Conservation (phyloP, 2,329 filamentous ascomycete genomes). For the Ceratocystiopsis sp. region DNA sequence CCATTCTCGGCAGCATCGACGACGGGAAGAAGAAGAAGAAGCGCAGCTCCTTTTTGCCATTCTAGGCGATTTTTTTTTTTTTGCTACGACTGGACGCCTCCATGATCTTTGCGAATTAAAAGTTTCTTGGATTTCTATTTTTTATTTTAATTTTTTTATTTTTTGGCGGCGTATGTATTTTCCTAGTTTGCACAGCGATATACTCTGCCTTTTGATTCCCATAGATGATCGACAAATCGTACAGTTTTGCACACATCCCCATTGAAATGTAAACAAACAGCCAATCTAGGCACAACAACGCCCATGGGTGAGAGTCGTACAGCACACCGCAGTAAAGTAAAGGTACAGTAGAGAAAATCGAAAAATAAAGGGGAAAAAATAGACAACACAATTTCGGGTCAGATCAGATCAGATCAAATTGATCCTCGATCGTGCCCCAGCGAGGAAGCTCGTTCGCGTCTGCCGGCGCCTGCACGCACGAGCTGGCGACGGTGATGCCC, state of each 20-base stretch:
- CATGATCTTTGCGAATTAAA: too few relatives aligned
- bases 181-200: too few relatives aligned
- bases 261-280: background rate
- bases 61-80: conserved; percentile 1
- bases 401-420: conserved; percentile 10
- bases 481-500: conserved; percentile 20
- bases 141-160: too few relatives aligned
- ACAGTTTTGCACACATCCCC: background rate
- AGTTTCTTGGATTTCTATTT: too few relatives aligned
- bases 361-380: background rate
- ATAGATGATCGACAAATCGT: background rate
- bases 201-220: too few relatives aligned
- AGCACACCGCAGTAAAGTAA: too few relatives aligned
- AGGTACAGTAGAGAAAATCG: too few relatives aligned
- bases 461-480: conserved; percentile 18
- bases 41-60: conserved; percentile 12
- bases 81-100: background rate
- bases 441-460: conserved; percentile 18
- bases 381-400: background rate
- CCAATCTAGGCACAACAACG: background rate
- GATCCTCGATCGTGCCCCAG: conserved; percentile 16
- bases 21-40: conserved; percentile 14
- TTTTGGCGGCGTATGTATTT: too few relatives aligned
- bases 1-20: conserved; percentile 20
- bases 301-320: too few relatives aligned